These are phyloP conservation scores for Mycotypha africana DNA, from an alignment of 371 early-diverging fungal genomes.

Conservation along the genomic window DNA sequence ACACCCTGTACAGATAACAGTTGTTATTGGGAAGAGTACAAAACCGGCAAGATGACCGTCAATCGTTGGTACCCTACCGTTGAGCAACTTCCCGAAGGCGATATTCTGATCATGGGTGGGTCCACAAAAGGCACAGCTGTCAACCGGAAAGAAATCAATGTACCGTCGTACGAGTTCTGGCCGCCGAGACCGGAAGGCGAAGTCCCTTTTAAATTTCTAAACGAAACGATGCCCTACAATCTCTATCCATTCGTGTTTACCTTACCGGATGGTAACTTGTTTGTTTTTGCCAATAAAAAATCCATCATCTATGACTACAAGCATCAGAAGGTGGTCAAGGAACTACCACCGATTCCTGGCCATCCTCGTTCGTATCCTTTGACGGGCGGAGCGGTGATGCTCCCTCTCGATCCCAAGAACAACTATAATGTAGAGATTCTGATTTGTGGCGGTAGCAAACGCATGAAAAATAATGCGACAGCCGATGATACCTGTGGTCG, in stretches of 20 bases:
- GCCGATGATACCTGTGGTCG: constrained; percentile 53
- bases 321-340: constrained; percentile 43
- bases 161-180: constrained; percentile 45
- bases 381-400: constrained; percentile 51
- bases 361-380: constrained; percentile 58
- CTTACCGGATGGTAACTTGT: constrained; percentile 49
- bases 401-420: constrained; percentile 57
- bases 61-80: constrained; percentile 67
- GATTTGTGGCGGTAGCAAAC: constrained; percentile 57
- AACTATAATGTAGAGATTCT: constrained; percentile 56
- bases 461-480: constrained; percentile 28
- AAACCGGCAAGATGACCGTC: constrained; percentile 31
- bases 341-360: constrained; percentile 53
- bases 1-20: constrained; percentile 38
- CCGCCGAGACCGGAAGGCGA: constrained; percentile 32
- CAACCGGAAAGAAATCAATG: constrained; percentile 49
- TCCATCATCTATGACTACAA: constrained; percentile 50
- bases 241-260: constrained; percentile 52
- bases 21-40: constrained; percentile 43
- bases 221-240: constrained; percentile 60
- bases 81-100: constrained; percentile 54
- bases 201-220: constrained; percentile 40
- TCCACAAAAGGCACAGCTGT: constrained; percentile 44
- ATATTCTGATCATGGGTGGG: constrained; percentile 55
- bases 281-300: constrained; percentile 52